Evolutionary conservation across 768 basidiomycete species (phyloP), one percentile per base, ranked within the genome.

Genomic region (Mycena pura): DNA sequence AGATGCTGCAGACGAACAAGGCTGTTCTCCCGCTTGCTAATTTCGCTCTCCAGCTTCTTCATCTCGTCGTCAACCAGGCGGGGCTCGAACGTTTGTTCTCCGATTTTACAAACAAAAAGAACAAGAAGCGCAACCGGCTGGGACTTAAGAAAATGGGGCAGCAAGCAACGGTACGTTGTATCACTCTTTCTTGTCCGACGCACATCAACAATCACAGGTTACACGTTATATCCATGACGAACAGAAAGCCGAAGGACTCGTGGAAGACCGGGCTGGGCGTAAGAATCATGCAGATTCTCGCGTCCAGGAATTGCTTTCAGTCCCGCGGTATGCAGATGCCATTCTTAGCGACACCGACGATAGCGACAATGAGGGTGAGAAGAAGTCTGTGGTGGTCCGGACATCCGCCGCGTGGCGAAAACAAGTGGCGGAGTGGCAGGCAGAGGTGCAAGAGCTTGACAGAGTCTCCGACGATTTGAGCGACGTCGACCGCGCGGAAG

Each of bases 261-360:
- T 28, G 22, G 36, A 25, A 39, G 25, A 51, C 10, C 34, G 49
- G n/a, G 49, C 15, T 21, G 49, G 36, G 22, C 36, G 49, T 17
- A 27, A 25, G 17, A 51, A 51, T 25, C 49, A 51, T 47, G 19
- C 47, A 24, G 47, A 49, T 34, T 49, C 32, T 11, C 50, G 28
- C n/a, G 51, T 41, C 10, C 40, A 31, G n/a, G 39, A 14, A 41
- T 19, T 48, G 15, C 56, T 57, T 5, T 39, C 56, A 13, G 56
- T 57, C 31, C 56, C 46, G 28, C 38, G 46, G 36, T 57, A 57
- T 14, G 46, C 56, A 27, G 46, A 57, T 41, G 46, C 56, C 5
- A 57, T 57, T 32, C 56, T 57, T 15, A 57, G 56, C 17, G 46
- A 57, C 17, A 57, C 56, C 41, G 56, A 48, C n/a, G 38, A 57